Conservation (phyloP, 1,284 basidiomycete genomes). For the Trichosporon sp. region DNA sequence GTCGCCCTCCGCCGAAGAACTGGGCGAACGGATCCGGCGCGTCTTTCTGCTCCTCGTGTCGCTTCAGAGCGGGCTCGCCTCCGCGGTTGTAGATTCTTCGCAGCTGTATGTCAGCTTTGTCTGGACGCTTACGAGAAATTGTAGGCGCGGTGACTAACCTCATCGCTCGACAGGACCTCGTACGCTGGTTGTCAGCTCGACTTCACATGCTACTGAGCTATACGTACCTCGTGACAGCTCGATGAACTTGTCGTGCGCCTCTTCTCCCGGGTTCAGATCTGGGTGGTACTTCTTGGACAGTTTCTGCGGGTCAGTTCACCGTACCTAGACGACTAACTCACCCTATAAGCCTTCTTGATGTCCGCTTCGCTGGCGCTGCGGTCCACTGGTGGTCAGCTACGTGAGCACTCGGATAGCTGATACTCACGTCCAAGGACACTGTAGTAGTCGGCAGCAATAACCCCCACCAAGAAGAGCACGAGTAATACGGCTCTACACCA, state of each 20-base stretch:
- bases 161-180: constrained; percentile 76
- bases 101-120: constrained; percentile 55
- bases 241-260: constrained; percentile 76
- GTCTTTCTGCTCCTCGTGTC: constrained; percentile 62
- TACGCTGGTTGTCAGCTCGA: constrained; percentile 60
- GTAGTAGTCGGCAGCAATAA: background rate
- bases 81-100: constrained; percentile 83
- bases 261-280: constrained; percentile 83
- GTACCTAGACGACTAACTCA: constrained; percentile 8
- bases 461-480: background rate
- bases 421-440: background rate
- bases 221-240: constrained; percentile 74
- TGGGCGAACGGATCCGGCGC: constrained; percentile 83
- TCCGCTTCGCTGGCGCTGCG: constrained; percentile 75
- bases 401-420: background rate
- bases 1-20: constrained; percentile 76
- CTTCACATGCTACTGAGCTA: background rate
- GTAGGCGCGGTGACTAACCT: constrained; percentile 52
- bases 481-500: background rate
- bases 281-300: constrained; percentile 85
- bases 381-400: constrained; percentile 55
- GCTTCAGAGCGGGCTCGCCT: constrained; percentile 86
- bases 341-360: constrained; percentile 79
- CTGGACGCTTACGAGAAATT: background rate
- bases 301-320: constrained; percentile 50